Percentiles rank a stretch among this genome's conserved stretches.
These are phyloP conservation scores for Rhynchosporium graminicola DNA, from an alignment of 2,329 filamentous ascomycete genomes.

Conservation along the genomic window DNA sequence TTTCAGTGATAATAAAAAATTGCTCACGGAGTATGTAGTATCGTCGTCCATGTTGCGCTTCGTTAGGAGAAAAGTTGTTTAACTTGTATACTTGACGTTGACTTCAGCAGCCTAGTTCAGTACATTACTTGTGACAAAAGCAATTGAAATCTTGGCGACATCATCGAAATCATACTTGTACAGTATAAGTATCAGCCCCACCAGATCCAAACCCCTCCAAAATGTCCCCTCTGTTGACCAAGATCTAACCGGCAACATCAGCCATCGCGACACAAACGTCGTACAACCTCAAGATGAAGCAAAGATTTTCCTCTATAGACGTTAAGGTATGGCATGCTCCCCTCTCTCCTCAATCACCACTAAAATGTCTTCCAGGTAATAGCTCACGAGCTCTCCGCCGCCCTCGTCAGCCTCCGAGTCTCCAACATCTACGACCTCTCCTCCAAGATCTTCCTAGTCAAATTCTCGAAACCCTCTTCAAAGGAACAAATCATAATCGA, in stretches of 20 bases:
- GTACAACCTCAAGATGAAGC: slow-evolving; percentile 60
- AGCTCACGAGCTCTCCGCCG: slow-evolving; percentile 82
- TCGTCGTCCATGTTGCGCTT: too few species aligned
- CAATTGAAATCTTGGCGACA: slow-evolving; percentile 13
- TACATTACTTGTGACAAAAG: neutral
- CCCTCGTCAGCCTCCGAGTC: slow-evolving; percentile 76
- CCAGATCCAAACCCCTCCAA: slow-evolving; percentile 16
- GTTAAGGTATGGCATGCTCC: slow-evolving; percentile 57
- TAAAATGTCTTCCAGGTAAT: slow-evolving; percentile 65
- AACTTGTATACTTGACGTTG: neutral
- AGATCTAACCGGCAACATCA: neutral
- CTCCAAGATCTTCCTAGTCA: slow-evolving; percentile 91
- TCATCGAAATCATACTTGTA: slow-evolving; percentile 7
- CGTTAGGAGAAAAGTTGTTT: neutral
- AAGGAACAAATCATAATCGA: slow-evolving; percentile 92
- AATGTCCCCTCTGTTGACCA: neutral
- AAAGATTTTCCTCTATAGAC: slow-evolving; percentile 77
- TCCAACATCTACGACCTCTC: slow-evolving; percentile 96
- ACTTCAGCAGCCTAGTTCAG: neutral
- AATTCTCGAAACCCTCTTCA: slow-evolving; percentile 86
- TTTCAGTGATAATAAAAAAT: too few species aligned
- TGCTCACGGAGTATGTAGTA: too few species aligned
- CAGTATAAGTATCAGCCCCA: neutral
- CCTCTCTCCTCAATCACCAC: neutral
- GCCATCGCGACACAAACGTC: slow-evolving; percentile 18